Conservation (phyloP, 805 yeast species). For the Candida silvicultrix region DNA sequence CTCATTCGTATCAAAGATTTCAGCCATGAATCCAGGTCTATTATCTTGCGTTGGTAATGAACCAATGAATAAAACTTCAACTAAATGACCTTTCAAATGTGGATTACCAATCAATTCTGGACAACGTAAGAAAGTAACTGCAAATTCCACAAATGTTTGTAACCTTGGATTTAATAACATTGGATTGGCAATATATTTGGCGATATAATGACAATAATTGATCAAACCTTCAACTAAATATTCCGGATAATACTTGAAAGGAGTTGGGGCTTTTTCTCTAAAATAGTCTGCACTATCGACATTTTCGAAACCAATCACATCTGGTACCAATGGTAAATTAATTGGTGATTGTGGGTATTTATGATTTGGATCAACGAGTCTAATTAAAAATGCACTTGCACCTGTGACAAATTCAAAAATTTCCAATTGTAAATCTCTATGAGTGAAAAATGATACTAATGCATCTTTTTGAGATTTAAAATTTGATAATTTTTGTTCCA, state of each 20-base stretch:
- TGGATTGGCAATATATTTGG: slow-evolving; percentile 50
- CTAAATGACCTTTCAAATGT: slow-evolving; percentile 79
- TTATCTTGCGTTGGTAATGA: slow-evolving; percentile 48
- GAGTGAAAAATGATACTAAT: slow-evolving; percentile 54
- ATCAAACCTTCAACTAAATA: slow-evolving; percentile 77
- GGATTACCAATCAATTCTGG: slow-evolving; percentile 88
- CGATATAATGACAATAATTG: slow-evolving; percentile 59
- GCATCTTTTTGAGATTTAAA: slow-evolving; percentile 46
- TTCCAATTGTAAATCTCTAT: slow-evolving; percentile 52
- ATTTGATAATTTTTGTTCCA: slow-evolving; percentile 35
- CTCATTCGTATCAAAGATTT: slow-evolving; percentile 56
- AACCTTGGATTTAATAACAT: slow-evolving; percentile 48
- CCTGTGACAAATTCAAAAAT: slow-evolving; percentile 77
- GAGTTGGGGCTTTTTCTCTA: slow-evolving; percentile 58
- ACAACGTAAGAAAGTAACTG: slow-evolving; percentile 71
- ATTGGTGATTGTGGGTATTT: slow-evolving; percentile 48
- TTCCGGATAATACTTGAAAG: slow-evolving; percentile 84
- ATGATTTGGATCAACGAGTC: slow-evolving; percentile 69
- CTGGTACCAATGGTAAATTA: slow-evolving; percentile 51
- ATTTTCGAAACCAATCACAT: slow-evolving; percentile 55
- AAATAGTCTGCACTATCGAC: slow-evolving; percentile 71
- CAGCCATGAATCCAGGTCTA: slow-evolving; percentile 68
- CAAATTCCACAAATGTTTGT: slow-evolving; percentile 58
- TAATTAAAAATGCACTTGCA: slow-evolving; percentile 61
- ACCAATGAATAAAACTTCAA: slow-evolving; percentile 77